Base-by-base conservation (phyloP, 2,329 filamentous ascomycete genomes). In the Fusarium begoniae region DNA sequence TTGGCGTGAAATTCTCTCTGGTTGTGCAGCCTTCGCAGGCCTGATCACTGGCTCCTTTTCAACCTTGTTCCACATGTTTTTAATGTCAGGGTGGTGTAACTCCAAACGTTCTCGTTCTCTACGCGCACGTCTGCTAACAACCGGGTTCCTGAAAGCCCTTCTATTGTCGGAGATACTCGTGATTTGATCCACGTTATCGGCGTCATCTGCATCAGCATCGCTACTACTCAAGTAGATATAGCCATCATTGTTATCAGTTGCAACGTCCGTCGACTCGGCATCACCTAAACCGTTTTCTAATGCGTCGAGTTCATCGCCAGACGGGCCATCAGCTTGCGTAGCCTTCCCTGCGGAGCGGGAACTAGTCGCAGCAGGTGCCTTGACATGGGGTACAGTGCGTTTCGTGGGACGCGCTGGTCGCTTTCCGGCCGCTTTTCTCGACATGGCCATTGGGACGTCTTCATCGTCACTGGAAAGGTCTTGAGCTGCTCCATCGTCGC, bases 1-100 rank as follows among this genome's bases (percentile, higher is more conserved):
- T 63, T 91, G 92, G 44, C 96, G 92, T 58, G 89, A 94, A 73
- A 99, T 98, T 8, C 88, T 91, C 13, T 84, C 80, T 8, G 96
- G 96, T 51, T 85, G 84, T 13, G 77, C 57, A 44, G 82, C 82
- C 70, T 74, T 81, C 30, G 83, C 85, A 30, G 87, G 84, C 35
- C 90, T 88, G 70, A 98, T 89, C 24, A 91, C 84, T 2, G 93
- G 89, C 75, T 92, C 88, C 3, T 90, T 87, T 80, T 92, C 86
- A 6, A 98, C 85, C 30, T 93, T 90, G 8, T 89, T 82, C 96
- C 96, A 99, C 94, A 98, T 97, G 0, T 91, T 94, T 48, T 84
- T 85, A 45, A 99, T 88, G 61, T 91, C 89, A 2, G 96, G 95
- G 80, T 99, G 96, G 57, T 93, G 86, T 26, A 84, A 81, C 75